These are phyloP conservation scores for Trichoderma reesei DNA, from an alignment of 495 filamentous ascomycete genomes.

Conservation along the genomic window DNA sequence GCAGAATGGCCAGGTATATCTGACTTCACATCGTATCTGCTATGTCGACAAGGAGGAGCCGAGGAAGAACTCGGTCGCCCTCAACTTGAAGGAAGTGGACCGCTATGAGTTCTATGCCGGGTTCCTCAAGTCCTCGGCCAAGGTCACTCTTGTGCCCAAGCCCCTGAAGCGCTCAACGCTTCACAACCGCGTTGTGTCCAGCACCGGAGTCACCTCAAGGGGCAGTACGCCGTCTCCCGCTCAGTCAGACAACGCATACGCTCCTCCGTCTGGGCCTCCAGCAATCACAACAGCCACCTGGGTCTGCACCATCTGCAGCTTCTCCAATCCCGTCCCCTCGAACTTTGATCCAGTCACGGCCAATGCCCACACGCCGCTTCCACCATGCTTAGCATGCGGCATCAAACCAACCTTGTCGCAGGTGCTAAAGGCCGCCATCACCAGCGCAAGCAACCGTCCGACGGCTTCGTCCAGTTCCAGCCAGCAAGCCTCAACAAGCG, in stretches of 20 bases:
- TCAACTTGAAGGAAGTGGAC: constrained; percentile 87
- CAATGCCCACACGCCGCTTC: constrained; percentile 62
- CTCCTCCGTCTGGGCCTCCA: constrained; percentile 38
- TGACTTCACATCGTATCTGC: constrained; percentile 89
- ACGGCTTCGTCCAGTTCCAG: background rate
- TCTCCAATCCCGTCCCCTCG: constrained; percentile 88
- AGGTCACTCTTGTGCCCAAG: constrained; percentile 83
- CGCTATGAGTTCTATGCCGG: constrained; percentile 88
- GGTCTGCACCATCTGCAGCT: constrained; percentile 95
- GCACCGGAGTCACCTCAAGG: constrained; percentile 27
- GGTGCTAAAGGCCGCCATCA: constrained; percentile 75
- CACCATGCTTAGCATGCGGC: constrained; percentile 85
- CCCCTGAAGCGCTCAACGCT: constrained; percentile 45
- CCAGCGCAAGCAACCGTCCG: constrained; percentile 49
- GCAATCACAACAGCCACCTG: constrained; percentile 65
- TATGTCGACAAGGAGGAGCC: constrained; percentile 90
- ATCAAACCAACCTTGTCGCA: constrained; percentile 80
- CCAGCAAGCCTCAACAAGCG: background rate
- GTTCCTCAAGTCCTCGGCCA: constrained; percentile 90
- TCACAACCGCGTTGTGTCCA: constrained; percentile 32
- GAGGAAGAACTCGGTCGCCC: constrained; percentile 69
- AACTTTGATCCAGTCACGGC: constrained; percentile 81
- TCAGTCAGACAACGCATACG: constrained; percentile 34
- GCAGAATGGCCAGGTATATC: constrained; percentile 90
- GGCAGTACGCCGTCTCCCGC: constrained; percentile 38